Evolutionary conservation across 345 rosid species (phyloP).

Genomic region (Adansonia digitata): DNA sequence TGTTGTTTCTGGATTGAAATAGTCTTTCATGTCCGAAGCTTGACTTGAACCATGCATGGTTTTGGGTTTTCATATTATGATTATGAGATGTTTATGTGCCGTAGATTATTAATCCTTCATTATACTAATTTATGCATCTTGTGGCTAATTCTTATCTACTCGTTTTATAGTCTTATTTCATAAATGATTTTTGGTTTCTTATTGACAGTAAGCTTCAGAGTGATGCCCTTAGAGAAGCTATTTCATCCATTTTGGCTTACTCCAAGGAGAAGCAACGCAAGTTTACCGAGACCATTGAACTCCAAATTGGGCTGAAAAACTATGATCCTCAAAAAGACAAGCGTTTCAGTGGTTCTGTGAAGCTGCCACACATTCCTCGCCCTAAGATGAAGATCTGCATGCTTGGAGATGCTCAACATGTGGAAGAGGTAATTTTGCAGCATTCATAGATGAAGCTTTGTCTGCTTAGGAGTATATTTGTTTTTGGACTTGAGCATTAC

Average conservation of each 20-base stretch:
- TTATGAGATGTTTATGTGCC: not conserved
- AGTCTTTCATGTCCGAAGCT: not conserved
- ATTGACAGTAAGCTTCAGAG: conserved; percentile 82
- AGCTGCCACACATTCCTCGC: conserved; percentile 88
- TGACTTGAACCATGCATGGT: not conserved
- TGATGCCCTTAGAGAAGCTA: conserved; percentile 84
- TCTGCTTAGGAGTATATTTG: not conserved
- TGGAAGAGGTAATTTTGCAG: conserved; percentile 57
- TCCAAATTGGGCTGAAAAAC: conserved; percentile 92
- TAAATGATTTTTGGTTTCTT: not conserved
- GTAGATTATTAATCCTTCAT: not conserved
- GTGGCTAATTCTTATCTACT: not conserved
- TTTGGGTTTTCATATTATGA: not conserved
- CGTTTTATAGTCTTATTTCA: no score
- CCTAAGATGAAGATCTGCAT: conserved; percentile 94
- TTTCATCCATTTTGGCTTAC: conserved; percentile 42
- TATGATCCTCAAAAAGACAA: conserved; percentile 95
- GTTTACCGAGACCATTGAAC: conserved; percentile 85
- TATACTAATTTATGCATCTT: not conserved
- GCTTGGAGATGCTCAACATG: conserved; percentile 96
- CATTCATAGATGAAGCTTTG: not conserved
- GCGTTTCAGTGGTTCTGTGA: conserved; percentile 89
- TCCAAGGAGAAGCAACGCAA: conserved; percentile 65
- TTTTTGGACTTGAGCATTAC: not conserved
- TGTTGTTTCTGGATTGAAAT: not conserved